Evolutionary conservation across 2,329 filamentous ascomycete genomes (phyloP), one percentile per base, ranked within the genome.

Genomic region (Salinomyces thailandicus): DNA sequence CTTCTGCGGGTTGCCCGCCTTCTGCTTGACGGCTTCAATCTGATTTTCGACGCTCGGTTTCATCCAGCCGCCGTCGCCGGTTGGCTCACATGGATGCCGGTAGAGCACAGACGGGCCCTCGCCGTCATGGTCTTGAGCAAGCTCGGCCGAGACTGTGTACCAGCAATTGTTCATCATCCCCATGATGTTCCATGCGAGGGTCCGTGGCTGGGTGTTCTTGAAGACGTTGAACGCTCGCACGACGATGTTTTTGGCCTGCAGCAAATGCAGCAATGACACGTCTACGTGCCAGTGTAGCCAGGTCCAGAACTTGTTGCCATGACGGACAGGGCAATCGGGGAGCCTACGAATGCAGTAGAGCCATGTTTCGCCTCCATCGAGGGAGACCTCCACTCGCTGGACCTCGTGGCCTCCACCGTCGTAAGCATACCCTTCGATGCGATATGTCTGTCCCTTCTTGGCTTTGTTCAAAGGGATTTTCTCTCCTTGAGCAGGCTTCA

Each of bases 141-240:
- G 59, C 22, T 65, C 60, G 0, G 61, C 50, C 31, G 61, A 62
- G 11, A 72, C 62, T 1, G 51, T 41, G 42, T 71, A 71, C 63
- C 63, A 68, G 41, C 62, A 63, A 30, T 72, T 72, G 49, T 72
- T 73, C 68, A 73, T 71, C 66, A 72, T 71, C 8, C 64, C 68
- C 62, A 67, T 61, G 1, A 67, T 56, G 39, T 71, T 72, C 68
- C 68, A 72, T 4, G 50, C 54, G 3, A 60, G 58, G 14, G 59
- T 51, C 39, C 61, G 47, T 1, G 69, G 68, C 42, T 73, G 68
- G 1, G 66, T 69, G 41, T 69, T 69, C 42, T 69, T 71, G 51
- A 64, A 64, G 0, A 65, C 66, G 37, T 71, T 64, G 49, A 64
- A 68, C 40, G 63, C 66, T 13, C 67, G 60, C 4, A 70, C 68